These are phyloP conservation scores for Lachnellula willkommii DNA, from an alignment of 2,329 filamentous ascomycete species.

Conservation along the genomic window DNA sequence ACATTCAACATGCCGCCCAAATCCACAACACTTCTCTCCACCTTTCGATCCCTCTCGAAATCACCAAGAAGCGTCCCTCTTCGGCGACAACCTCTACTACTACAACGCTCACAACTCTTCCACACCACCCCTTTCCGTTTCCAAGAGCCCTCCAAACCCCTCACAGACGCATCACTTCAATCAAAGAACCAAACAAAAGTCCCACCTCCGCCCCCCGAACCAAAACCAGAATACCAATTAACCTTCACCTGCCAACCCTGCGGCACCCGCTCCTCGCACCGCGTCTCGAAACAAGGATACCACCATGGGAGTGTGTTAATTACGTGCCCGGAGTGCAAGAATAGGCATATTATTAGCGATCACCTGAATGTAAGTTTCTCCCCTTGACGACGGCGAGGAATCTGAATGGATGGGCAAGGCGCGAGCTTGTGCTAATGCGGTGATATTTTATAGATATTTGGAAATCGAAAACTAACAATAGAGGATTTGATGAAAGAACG, in stretches of 20 bases:
- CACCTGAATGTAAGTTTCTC: conserved; percentile 57
- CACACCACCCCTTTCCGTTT: not conserved
- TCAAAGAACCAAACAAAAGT: not conserved
- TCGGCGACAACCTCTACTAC: not conserved
- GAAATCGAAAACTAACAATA: conserved; percentile 62
- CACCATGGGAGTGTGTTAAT: conserved; percentile 86
- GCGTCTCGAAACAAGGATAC: conserved; percentile 89
- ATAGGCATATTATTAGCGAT: conserved; percentile 87
- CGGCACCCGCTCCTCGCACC: conserved; percentile 71
- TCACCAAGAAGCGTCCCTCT: not conserved
- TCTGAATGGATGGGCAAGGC: not conserved
- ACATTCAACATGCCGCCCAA: conserved; percentile 6
- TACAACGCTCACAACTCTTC: not conserved
- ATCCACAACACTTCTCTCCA: not conserved
- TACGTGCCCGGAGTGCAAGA: conserved; percentile 78
- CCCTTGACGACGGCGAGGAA: no score
- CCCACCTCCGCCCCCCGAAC: not conserved
- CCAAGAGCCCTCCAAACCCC: not conserved
- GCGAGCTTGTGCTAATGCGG: not conserved
- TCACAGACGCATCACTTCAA: not conserved
- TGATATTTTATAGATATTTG: conserved; percentile 56
- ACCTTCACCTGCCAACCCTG: conserved; percentile 93
- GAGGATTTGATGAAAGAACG: conserved; percentile 74
- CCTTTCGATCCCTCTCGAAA: not conserved
- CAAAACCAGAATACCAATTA: conserved; percentile 69